A percentile compares a stretch with the other conserved stretches of the same genome.
phyloP scores from a whole-genome alignment of 2,329 filamentous ascomycete species.

The Aspergillus sp. region DNA sequence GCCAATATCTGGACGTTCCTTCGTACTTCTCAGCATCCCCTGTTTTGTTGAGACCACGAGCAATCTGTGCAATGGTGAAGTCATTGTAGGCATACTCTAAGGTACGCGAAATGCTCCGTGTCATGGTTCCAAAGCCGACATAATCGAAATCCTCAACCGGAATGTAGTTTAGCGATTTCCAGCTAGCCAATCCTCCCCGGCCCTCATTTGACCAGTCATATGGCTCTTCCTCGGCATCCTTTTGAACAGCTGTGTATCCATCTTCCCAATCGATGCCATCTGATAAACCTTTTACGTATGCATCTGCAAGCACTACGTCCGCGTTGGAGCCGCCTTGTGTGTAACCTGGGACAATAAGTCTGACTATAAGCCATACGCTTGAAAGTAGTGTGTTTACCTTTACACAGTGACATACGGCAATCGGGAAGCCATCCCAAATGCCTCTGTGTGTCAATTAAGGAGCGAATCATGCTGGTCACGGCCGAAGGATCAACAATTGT shows the following conservation, averaged over 20 bases:
- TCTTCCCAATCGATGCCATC: constrained; percentile 64
- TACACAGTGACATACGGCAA: constrained; percentile 71
- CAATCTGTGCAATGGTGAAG: constrained; percentile 65
- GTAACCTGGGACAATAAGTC: constrained; percentile 48
- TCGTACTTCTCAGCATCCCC: constrained; percentile 61
- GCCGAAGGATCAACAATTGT: constrained; percentile 64
- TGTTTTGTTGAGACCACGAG: constrained; percentile 54
- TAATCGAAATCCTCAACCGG: constrained; percentile 69
- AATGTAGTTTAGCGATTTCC: constrained; percentile 70
- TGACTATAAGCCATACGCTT: background rate
- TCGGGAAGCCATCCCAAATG: constrained; percentile 71
- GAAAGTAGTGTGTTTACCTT: constrained; percentile 32
- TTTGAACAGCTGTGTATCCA: constrained; percentile 67
- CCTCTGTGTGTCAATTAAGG: constrained; percentile 69
- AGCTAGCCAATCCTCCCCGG: constrained; percentile 67
- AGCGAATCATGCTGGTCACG: constrained; percentile 65
- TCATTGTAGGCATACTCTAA: constrained; percentile 78
- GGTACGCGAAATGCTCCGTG: constrained; percentile 68
- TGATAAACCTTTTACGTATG: constrained; percentile 65
- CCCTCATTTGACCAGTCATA: constrained; percentile 69
- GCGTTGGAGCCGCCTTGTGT: constrained; percentile 74
- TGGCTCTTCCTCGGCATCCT: constrained; percentile 70
- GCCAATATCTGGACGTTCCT: constrained; percentile 63
- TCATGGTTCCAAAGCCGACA: constrained; percentile 66
- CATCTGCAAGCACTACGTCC: constrained; percentile 66